Evolutionary conservation across 179 eudicot species (phyloP).

Genomic region (Nepenthes alata): DNA sequence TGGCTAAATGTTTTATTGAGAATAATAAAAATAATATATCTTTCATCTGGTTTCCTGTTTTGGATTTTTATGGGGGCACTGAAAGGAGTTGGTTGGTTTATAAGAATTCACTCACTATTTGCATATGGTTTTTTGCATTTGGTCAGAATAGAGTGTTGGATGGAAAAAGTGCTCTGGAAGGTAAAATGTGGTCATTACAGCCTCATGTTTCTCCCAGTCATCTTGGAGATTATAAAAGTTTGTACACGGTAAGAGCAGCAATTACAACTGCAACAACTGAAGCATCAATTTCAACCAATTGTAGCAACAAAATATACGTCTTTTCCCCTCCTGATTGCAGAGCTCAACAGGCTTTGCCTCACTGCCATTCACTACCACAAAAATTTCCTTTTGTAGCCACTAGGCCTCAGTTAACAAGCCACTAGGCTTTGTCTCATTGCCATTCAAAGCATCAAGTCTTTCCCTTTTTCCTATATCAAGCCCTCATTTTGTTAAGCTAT

Average conservation of each 20-base stretch:
- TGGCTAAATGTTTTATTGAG: too few relatives aligned
- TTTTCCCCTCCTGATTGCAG: conserved; percentile 35
- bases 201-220: conserved; percentile 33
- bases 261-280: conserved; percentile 33
- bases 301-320: conserved; percentile 37
- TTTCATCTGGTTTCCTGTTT: too few relatives aligned
- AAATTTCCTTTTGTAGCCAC: conserved; percentile 36
- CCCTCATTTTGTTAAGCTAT: conserved; percentile 30
- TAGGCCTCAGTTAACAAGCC: conserved; percentile 23
- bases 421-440: background rate
- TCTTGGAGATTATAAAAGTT: conserved; percentile 35
- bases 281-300: conserved; percentile 18
- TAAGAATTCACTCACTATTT: too few relatives aligned
- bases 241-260: conserved; percentile 36
- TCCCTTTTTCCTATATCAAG: conserved; percentile 40
- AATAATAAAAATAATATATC: too few relatives aligned
- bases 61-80: too few relatives aligned
- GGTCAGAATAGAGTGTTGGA: conserved; percentile 47
- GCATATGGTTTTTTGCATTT: background rate
- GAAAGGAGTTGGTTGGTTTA: too few relatives aligned
- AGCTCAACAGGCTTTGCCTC: conserved; percentile 36
- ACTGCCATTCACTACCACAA: conserved; percentile 40
- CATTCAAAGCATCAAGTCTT: conserved; percentile 24
- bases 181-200: conserved; percentile 60
- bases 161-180: conserved; percentile 34